Conservation (phyloP, 1,284 basidiomycete species). For the Naganishia sp. region DNA sequence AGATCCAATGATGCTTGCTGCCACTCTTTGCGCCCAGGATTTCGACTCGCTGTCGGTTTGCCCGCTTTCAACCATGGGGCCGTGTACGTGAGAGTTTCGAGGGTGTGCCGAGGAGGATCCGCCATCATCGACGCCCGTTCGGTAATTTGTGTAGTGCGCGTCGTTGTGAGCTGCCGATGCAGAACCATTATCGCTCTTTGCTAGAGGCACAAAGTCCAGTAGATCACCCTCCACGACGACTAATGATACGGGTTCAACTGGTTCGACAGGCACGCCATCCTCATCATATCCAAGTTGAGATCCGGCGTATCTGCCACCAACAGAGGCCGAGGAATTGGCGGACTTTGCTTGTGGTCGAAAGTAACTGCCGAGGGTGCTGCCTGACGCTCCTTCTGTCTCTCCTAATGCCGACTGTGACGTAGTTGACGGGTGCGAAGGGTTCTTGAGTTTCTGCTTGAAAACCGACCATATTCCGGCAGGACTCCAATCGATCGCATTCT, state of each 20-base stretch:
- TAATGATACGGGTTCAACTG: slow-evolving; percentile 32
- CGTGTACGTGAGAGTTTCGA: slow-evolving; percentile 17
- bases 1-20: slow-evolving; percentile 26
- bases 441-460: slow-evolving; percentile 26
- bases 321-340: slow-evolving; percentile 18
- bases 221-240: slow-evolving; percentile 49
- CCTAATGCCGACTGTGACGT: slow-evolving; percentile 29
- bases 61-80: slow-evolving; percentile 17
- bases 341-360: slow-evolving; percentile 12
- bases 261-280: slow-evolving; percentile 6
- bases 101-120: slow-evolving; percentile 11
- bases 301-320: slow-evolving; percentile 17
- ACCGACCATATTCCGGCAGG: slow-evolving; percentile 10
- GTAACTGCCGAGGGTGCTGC: slow-evolving; percentile 20
- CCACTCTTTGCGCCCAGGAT: slow-evolving; percentile 28
- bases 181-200: slow-evolving; percentile 45
- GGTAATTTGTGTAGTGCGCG: slow-evolving; percentile 28
- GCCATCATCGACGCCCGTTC: slow-evolving; percentile 34
- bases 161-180: slow-evolving; percentile 23
- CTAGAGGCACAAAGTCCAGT: slow-evolving; percentile 42
- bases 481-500: slow-evolving; percentile 16
- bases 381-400: slow-evolving; percentile 22
- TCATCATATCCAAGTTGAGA: slow-evolving; percentile 25
- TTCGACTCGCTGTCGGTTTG: slow-evolving; percentile 27
- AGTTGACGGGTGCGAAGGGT: slow-evolving; percentile 34